Evolutionary conservation across 139 green algal genomes (phyloP), one percentile per base, ranked within the genome.

Genomic region (Klebsormidium nitens): DNA sequence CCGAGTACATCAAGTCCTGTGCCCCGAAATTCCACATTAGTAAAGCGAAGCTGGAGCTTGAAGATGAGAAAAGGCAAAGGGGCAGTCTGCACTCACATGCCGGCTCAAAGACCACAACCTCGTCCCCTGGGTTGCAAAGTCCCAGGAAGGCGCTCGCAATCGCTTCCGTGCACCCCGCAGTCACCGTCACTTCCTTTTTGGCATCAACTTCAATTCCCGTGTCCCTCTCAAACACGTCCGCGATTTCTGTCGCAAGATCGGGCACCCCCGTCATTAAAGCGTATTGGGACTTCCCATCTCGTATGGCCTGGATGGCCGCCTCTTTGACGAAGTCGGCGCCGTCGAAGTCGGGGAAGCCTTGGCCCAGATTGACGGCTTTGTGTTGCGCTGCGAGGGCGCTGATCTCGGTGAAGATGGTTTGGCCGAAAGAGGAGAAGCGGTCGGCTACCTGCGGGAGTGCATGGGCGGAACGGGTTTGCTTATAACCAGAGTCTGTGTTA

Each of bases 261-360:
- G 63, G 71, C 23, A 75, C 36, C 36, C 71, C 71, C 34, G 52
- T n/a, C 26, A 66, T 38, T 26, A 5, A 44, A 3, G 60, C 71
- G 64, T 78, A 78, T 29, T 78, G 71, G 35, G 36, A 26, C 8
- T 78, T 68, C n/a, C 63, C 63, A 4, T 55, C 62, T 5, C 26
- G 36, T n/a, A 78, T 69, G 34, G 71, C 62, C 26, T 66, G 1
- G 11, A 35, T 14, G 5, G 71, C 71, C 6, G 63, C 71, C 55
- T 69, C 40, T 8, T 65, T 69, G 35, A 78, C 40, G 64, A 74
- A 78, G 4, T 75, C 31, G 23, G 71, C 63, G 2, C 63, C 63
- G 58, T 75, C 63, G 23, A 74, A 78, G 46, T 78, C 69, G 37
- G 71, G 71, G 50, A 78, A 78, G 44, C 71, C 71, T 37, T 78